Conservation (phyloP, 768 basidiomycete species). For the Suillus hirtellus region DNA sequence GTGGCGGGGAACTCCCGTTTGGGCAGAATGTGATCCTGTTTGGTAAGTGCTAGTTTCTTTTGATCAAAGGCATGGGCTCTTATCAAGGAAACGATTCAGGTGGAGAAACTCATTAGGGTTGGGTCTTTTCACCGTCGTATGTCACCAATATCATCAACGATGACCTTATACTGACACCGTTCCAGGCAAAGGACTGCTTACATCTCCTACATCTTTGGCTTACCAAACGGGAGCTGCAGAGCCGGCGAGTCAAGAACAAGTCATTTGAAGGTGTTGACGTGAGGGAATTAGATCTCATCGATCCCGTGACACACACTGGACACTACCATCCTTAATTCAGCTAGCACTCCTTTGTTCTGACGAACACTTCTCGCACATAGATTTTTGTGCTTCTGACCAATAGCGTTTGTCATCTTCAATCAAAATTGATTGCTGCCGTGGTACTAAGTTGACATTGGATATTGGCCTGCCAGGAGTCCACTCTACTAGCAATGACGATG, state of each 20-base stretch:
- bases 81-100: slow-evolving; percentile 27
- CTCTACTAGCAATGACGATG: neutral
- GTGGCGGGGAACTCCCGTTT: slow-evolving; percentile 58
- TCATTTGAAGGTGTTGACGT: slow-evolving; percentile 76
- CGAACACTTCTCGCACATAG: neutral
- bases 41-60: slow-evolving; percentile 44
- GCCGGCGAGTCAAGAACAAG: slow-evolving; percentile 63
- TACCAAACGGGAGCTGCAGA: slow-evolving; percentile 69
- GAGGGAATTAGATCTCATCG: slow-evolving; percentile 64
- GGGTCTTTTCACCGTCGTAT: slow-evolving; percentile 65
- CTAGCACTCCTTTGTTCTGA: neutral
- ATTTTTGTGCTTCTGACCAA: neutral
- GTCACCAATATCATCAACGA: slow-evolving; percentile 17
- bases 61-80: neutral
- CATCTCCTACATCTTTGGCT: slow-evolving; percentile 70
- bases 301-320: slow-evolving; percentile 24
- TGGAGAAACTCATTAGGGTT: slow-evolving; percentile 73
- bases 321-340: slow-evolving; percentile 1
- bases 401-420: neutral
- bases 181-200: slow-evolving; percentile 65
- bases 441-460: neutral
- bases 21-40: slow-evolving; percentile 70
- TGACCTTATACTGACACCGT: neutral
- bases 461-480: neutral
- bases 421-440: neutral